These are phyloP conservation scores for Alectoria sarmentosa DNA, from an alignment of 495 filamentous ascomycete genomes.

Conservation along the genomic window DNA sequence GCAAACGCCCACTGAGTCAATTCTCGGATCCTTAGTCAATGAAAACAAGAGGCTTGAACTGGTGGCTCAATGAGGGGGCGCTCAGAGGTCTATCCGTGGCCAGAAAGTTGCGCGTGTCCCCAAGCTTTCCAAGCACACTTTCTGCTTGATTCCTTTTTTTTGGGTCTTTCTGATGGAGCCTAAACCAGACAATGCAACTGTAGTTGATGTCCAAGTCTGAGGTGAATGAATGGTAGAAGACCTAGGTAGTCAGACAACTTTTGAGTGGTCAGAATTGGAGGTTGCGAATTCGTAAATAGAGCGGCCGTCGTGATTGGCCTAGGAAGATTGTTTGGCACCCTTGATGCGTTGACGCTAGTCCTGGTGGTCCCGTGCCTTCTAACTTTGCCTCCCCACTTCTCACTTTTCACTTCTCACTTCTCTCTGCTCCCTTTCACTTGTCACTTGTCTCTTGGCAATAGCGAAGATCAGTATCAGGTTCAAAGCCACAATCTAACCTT, in stretches of 20 bases:
- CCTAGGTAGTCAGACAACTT: background rate
- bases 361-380: constrained; percentile 9
- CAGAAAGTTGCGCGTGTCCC: background rate
- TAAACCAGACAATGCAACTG: background rate
- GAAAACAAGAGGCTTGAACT: constrained; percentile 9
- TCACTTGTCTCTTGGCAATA: no score
- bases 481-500: constrained; percentile 9
- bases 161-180: no score
- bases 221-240: background rate
- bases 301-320: background rate
- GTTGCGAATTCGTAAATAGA: background rate
- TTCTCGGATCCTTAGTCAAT: constrained; percentile 2
- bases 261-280: background rate
- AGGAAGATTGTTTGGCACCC: constrained; percentile 7
- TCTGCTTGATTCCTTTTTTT: background rate
- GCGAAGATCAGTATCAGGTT: constrained; percentile 1
- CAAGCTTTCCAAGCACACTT: background rate
- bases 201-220: background rate
- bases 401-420: background rate
- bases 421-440: background rate
- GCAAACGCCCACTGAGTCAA: constrained; percentile 7
- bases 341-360: constrained; percentile 19
- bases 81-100: background rate
- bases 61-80: constrained; percentile 6
- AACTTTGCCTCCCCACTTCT: constrained; percentile 16